These are phyloP conservation scores for Aphanomyces euteiches DNA, from an alignment of 352 stramenopile genomes.

Conservation along the genomic window DNA sequence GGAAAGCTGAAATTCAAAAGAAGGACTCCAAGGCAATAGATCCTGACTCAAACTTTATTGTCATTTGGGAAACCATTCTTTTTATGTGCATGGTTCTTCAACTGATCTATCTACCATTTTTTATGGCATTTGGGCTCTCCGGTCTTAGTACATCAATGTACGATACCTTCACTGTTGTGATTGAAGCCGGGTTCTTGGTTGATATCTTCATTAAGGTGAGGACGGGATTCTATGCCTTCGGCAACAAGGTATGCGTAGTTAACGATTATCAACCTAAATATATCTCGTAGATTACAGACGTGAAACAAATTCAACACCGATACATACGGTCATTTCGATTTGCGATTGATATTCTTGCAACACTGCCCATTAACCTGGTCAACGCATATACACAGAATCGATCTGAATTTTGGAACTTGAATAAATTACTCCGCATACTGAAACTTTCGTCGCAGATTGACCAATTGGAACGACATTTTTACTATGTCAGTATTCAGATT, in stretches of 20 bases:
- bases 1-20: not conserved
- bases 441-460: constrained; percentile 30
- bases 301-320: constrained; percentile 37
- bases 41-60: constrained; percentile 26
- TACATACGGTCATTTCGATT: constrained; percentile 44
- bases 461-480: constrained; percentile 42
- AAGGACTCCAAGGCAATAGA: constrained; percentile 34
- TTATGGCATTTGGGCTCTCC: constrained; percentile 22
- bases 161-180: constrained; percentile 35
- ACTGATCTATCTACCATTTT: constrained; percentile 10
- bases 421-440: constrained; percentile 52
- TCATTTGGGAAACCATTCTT: constrained; percentile 30
- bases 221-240: constrained; percentile 58
- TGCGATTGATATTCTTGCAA: constrained; percentile 38
- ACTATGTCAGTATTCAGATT: constrained; percentile 44
- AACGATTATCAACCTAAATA: not conserved
- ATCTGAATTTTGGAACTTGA: constrained; percentile 44
- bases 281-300: constrained; percentile 43
- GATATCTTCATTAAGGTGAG: constrained; percentile 50
- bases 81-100: constrained; percentile 36
- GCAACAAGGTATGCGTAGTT: constrained; percentile 44
- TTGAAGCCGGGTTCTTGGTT: constrained; percentile 44
- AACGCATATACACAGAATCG: constrained; percentile 38
- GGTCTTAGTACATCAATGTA: too few species aligned
- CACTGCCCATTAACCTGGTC: constrained; percentile 45